A percentile compares a stretch with the other conserved stretches of the same genome.
phyloP scores from a whole-genome alignment of 352 stramenopile species.

The Peronospora belbahrii region DNA sequence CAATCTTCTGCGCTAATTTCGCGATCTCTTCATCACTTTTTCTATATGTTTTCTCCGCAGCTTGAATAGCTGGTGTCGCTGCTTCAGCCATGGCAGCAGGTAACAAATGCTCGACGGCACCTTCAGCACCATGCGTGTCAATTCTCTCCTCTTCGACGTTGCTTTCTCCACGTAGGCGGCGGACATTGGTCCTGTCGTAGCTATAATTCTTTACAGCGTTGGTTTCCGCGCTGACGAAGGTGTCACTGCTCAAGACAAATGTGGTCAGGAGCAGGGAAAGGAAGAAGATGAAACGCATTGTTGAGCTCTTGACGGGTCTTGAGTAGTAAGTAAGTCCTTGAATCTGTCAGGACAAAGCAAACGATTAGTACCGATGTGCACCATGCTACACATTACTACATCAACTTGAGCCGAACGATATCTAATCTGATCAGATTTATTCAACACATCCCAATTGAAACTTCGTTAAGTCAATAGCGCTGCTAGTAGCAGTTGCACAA shows the following conservation, averaged over 20 bases:
- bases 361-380: no score
- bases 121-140: no score
- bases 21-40: neutral
- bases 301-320: neutral
- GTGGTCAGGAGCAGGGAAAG: neutral
- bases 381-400: no score
- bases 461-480: no score
- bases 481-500: no score
- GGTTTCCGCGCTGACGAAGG: neutral
- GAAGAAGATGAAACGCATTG: constrained; percentile 2
- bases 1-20: neutral
- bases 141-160: neutral
- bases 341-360: neutral
- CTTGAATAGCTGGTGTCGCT: no score
- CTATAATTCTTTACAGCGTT: neutral
- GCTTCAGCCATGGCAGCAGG: neutral
- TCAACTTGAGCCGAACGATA: no score
- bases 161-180: neutral
- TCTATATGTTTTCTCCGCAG: no score
- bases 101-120: no score
- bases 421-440: no score
- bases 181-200: neutral
- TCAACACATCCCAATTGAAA: no score
- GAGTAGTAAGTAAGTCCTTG: neutral
- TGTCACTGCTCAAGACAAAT: neutral